These are phyloP conservation scores for Ophiostoma fasciatum DNA, from an alignment of 2,329 filamentous ascomycete species.

Conservation along the genomic window DNA sequence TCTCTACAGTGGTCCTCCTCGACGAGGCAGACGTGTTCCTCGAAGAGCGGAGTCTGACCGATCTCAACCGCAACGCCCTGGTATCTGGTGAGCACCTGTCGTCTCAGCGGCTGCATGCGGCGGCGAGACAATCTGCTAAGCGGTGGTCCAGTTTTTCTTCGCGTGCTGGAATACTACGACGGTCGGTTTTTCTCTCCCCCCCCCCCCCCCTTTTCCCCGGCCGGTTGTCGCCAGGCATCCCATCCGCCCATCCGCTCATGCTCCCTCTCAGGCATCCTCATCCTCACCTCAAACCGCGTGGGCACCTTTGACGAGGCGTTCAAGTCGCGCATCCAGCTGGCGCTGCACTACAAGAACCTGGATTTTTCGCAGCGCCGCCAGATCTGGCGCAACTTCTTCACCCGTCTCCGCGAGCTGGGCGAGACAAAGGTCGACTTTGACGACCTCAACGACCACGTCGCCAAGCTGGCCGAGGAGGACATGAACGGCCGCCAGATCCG, in stretches of 20 bases:
- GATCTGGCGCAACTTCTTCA: slow-evolving; percentile 12
- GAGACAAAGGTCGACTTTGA: no score
- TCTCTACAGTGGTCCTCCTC: slow-evolving; percentile 55
- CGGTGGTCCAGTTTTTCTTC: slow-evolving; percentile 23
- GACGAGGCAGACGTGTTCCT: slow-evolving; percentile 45
- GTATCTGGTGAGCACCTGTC: no score
- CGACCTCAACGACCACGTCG: slow-evolving; percentile 6
- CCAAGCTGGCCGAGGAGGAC: slow-evolving; percentile 12
- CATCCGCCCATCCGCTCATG: no score
- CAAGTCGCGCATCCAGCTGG: slow-evolving; percentile 32
- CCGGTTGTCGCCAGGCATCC: no score
- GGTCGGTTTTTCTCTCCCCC: no score
- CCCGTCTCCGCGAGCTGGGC: no score
- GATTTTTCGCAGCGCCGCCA: slow-evolving; percentile 11
- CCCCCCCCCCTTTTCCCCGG: no score
- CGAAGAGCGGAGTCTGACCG: slow-evolving; percentile 12
- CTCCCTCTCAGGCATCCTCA: slow-evolving; percentile 32
- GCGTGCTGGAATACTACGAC: slow-evolving; percentile 33
- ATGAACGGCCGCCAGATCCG: slow-evolving; percentile 21
- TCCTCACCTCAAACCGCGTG: slow-evolving; percentile 33
- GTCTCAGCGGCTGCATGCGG: no score
- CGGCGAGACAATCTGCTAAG: no score
- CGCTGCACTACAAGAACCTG: slow-evolving; percentile 26
- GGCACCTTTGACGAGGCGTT: slow-evolving; percentile 31
- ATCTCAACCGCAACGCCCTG: slow-evolving; percentile 25